Conservation (phyloP, 2,329 filamentous ascomycete genomes). For the Trichoderma sp. region DNA sequence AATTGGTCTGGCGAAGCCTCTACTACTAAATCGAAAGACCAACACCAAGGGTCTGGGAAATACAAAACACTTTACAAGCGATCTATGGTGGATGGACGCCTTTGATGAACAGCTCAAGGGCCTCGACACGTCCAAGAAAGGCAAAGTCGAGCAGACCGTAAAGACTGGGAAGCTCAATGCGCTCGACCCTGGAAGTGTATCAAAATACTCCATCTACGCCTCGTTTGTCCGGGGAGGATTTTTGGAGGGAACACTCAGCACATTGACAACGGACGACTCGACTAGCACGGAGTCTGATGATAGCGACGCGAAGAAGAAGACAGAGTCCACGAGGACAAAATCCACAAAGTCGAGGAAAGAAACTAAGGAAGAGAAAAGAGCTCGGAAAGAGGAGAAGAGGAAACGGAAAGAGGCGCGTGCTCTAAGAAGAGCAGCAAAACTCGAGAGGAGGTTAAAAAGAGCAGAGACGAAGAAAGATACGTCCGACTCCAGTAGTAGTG, state of each 20-base stretch:
- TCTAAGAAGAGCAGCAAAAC: conserved; percentile 18
- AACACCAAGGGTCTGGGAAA: conserved; percentile 81
- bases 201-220: conserved; percentile 71
- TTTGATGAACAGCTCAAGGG: conserved; percentile 89
- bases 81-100: conserved; percentile 97
- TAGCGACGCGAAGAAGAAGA: conserved; percentile 36
- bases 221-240: conserved; percentile 83
- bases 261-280: conserved; percentile 30
- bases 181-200: conserved; percentile 53
- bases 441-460: conserved; percentile 31
- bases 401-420: conserved; percentile 34
- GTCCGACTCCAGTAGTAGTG: conserved; percentile 32
- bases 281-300: conserved; percentile 30
- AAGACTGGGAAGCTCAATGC: conserved; percentile 56
- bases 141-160: conserved; percentile 58
- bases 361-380: conserved; percentile 24
- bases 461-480: conserved; percentile 31
- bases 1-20: conserved; percentile 77
- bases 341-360: conserved; percentile 31
- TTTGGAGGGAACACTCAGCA: conserved; percentile 68
- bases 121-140: conserved; percentile 63
- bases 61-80: conserved; percentile 66
- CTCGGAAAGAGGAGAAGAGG: conserved; percentile 29
- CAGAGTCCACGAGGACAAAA: conserved; percentile 12
- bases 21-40: conserved; percentile 80